Conservation (phyloP, 768 basidiomycete genomes). For the Pleurotus giganteus region DNA sequence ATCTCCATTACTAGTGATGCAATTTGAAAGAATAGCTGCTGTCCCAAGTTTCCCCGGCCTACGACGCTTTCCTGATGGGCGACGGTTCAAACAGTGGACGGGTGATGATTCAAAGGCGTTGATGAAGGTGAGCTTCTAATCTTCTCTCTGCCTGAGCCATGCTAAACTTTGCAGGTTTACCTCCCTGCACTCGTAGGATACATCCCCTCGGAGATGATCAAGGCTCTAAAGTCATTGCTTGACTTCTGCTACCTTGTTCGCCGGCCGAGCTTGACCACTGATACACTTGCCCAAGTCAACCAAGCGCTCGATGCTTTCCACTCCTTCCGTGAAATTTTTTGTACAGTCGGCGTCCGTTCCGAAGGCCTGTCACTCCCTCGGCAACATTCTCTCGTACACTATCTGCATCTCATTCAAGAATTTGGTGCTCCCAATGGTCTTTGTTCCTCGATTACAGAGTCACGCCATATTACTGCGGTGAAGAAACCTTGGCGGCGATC, state of each 20-base stretch:
- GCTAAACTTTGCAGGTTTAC: constrained; percentile 16
- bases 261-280: constrained; percentile 12
- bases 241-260: constrained; percentile 23
- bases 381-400: constrained; percentile 18
- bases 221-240: constrained; percentile 16
- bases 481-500: constrained; percentile 22
- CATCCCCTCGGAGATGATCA: constrained; percentile 16
- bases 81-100: constrained; percentile 13
- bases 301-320: constrained; percentile 11
- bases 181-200: constrained; percentile 19
- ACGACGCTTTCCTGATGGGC: constrained; percentile 10
- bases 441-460: constrained; percentile 23
- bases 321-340: constrained; percentile 14
- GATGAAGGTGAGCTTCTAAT: constrained; percentile 12
- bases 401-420: constrained; percentile 12
- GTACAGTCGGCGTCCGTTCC: constrained; percentile 6
- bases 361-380: constrained; percentile 17
- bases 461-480: constrained; percentile 23
- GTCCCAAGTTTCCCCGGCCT: constrained; percentile 8
- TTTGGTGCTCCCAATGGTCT: constrained; percentile 21
- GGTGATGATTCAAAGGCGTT: constrained; percentile 13
- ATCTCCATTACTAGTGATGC: background rate
- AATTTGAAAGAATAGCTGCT: constrained; percentile 9
- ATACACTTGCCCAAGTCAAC: constrained; percentile 9
- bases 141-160: background rate